These are phyloP conservation scores for Russula virescens DNA, from an alignment of 768 basidiomycete genomes.

Conservation along the genomic window DNA sequence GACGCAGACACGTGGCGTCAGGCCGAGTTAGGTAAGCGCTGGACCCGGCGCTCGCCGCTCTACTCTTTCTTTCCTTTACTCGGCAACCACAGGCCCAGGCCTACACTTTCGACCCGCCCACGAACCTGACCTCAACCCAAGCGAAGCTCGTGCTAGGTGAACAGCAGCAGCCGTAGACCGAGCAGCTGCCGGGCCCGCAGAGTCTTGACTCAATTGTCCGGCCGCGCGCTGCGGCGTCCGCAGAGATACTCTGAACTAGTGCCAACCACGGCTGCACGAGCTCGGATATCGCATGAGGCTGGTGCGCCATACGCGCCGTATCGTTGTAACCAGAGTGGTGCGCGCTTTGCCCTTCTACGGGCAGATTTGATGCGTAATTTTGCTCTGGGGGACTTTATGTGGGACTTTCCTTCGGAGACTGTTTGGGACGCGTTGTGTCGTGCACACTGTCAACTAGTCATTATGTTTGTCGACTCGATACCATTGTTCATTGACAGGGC, in stretches of 20 bases:
- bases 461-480: too few relatives aligned
- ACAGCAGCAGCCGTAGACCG: conserved; percentile 67
- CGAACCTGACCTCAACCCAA: conserved; percentile 44
- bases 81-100: conserved; percentile 28
- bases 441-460: too few relatives aligned
- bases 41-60: too few relatives aligned
- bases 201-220: conserved; percentile 66
- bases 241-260: conserved; percentile 77
- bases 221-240: conserved; percentile 66
- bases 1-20: too few relatives aligned
- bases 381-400: neutral
- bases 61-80: too few relatives aligned
- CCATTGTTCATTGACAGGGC: too few relatives aligned
- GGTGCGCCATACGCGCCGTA: conserved; percentile 32
- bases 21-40: too few relatives aligned
- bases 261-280: conserved; percentile 52
- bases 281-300: conserved; percentile 32
- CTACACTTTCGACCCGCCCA: conserved; percentile 67
- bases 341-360: conserved; percentile 32
- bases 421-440: too few relatives aligned
- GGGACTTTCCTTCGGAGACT: too few relatives aligned
- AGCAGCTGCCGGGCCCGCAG: conserved; percentile 62
- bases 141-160: conserved; percentile 63
- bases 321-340: conserved; percentile 40
- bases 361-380: neutral